A percentile compares a stretch with the other conserved stretches of the same genome.
phyloP scores from a whole-genome alignment of 768 basidiomycete species.

The Boletus rubropictus region DNA sequence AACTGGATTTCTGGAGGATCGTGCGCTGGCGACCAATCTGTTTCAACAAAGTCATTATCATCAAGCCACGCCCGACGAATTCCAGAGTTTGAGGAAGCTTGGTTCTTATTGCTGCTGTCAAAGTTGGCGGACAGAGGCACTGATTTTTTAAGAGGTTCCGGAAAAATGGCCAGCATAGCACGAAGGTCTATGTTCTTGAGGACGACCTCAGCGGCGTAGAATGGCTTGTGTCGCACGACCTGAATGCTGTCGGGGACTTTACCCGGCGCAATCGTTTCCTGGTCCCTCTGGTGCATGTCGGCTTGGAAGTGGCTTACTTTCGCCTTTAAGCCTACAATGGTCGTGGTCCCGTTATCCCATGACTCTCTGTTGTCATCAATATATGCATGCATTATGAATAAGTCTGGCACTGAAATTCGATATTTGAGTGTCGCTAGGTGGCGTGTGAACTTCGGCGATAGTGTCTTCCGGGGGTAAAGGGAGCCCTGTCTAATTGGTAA shows the following conservation, averaged over 20 bases:
- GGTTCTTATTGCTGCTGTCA: slow-evolving; percentile 37
- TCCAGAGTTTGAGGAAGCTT: slow-evolving; percentile 28
- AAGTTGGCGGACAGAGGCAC: slow-evolving; percentile 46
- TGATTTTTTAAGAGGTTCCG: slow-evolving; percentile 60
- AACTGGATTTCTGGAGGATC: slow-evolving; percentile 58
- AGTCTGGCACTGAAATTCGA: slow-evolving; percentile 64
- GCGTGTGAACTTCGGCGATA: slow-evolving; percentile 82
- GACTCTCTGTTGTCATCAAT: slow-evolving; percentile 74
- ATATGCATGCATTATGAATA: slow-evolving; percentile 86
- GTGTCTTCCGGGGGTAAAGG: slow-evolving; percentile 62
- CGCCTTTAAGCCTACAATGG: slow-evolving; percentile 82
- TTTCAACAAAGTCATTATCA: slow-evolving; percentile 76
- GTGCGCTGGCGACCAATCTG: slow-evolving; percentile 52
- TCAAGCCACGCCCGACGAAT: slow-evolving; percentile 65
- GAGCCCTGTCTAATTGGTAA: slow-evolving; percentile 87
- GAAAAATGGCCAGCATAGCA: slow-evolving; percentile 71
- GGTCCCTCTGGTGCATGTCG: slow-evolving; percentile 88
- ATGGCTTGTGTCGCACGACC: slow-evolving; percentile 67
- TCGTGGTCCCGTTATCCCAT: slow-evolving; percentile 74
- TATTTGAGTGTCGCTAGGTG: slow-evolving; percentile 92
- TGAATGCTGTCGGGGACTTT: slow-evolving; percentile 52
- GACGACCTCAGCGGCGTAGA: slow-evolving; percentile 83
- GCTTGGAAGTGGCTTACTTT: slow-evolving; percentile 76
- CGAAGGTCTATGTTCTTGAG: slow-evolving; percentile 73
- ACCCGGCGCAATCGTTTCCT: slow-evolving; percentile 64